Base-by-base conservation (phyloP, 176 grass and related monocot species). In the Luzula sylvatica region DNA sequence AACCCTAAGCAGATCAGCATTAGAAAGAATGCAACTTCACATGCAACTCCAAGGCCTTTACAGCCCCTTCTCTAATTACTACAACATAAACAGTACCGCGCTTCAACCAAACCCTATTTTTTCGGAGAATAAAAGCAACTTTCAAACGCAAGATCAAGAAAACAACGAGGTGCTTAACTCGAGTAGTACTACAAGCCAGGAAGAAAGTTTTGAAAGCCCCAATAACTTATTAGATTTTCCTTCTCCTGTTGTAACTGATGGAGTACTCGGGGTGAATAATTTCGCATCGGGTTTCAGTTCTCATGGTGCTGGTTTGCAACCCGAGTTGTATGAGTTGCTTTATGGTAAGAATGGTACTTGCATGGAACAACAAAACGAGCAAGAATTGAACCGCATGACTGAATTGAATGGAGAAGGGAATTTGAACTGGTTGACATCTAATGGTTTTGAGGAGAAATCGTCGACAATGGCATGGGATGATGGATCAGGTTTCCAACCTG, bases 1-100 rank as follows among this genome's bases (percentile, higher is more conserved):
- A 62, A 25, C 65, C 35, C 65, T 90, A 52, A 90, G 81, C 46
- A 80, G 81, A 42, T 86, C 92, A 1, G 72, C 92, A 0, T 50
- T 80, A 1, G 85, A 98, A 70, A 83, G 92, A 50, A 90, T 98
- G 72, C 85, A 86, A 60, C 85, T 98, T 41, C 92, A 87, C 67
- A 72, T 95, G 79, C 83, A 82, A 56, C 79, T 95, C 23, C 88
- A 90, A 53, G 84, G 92, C 17, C 67, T 88, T 41, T 68, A 89
- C 71, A 76, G 14, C 19, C 27, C 83, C 42, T 76, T 73, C 53
- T 42, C 52, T 21, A 35, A 35, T 35, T 61, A 63, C 59, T n/a
- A 50, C 17, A 40, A 16, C 72, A 45, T 17, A 32, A 65, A 22
- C 57, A 19, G 3, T 26, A 8, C 5, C 40, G 50, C 55, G 42